Percentiles rank a stretch among this genome's conserved stretches.
phyloP scores from a whole-genome alignment of 345 rosid genomes.

The Heritiera fomes region DNA sequence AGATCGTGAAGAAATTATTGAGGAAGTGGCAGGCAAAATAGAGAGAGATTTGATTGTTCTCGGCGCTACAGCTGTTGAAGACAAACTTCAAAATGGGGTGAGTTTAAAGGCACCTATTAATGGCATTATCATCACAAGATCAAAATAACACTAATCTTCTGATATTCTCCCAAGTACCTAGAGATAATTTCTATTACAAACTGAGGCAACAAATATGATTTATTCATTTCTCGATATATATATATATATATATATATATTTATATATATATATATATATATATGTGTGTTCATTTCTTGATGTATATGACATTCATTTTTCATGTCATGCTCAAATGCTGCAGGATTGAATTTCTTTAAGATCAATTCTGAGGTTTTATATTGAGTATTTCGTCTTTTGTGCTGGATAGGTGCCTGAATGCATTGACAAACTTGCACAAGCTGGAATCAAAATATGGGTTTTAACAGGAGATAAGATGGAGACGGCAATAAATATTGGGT shows the following conservation, averaged over 20 bases:
- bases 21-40: conserved; percentile 63
- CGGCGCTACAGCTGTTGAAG: conserved; percentile 96
- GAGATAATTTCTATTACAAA: background rate
- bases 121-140: background rate
- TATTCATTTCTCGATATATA: background rate
- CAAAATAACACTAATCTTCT: background rate
- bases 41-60: conserved; percentile 81
- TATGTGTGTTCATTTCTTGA: too few relatives aligned
- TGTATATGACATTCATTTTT: background rate
- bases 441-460: conserved; percentile 95
- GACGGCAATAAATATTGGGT: conserved; percentile 97
- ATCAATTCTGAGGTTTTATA: background rate
- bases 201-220: conserved; percentile 13
- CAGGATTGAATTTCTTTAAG: conserved; percentile 10
- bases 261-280: too few relatives aligned
- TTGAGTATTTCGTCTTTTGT: conserved; percentile 11
- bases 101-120: conserved; percentile 20
- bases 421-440: conserved; percentile 95
- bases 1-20: conserved; percentile 71
- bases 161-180: background rate
- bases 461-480: conserved; percentile 99
- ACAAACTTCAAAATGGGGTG: conserved; percentile 97
- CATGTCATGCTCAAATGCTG: background rate
- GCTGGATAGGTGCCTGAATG: conserved; percentile 86
- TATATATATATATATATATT: too few relatives aligned